Evolutionary conservation across 805 yeast genomes (phyloP).

Genomic region (Groenewaldozyma tartarivorans): DNA sequence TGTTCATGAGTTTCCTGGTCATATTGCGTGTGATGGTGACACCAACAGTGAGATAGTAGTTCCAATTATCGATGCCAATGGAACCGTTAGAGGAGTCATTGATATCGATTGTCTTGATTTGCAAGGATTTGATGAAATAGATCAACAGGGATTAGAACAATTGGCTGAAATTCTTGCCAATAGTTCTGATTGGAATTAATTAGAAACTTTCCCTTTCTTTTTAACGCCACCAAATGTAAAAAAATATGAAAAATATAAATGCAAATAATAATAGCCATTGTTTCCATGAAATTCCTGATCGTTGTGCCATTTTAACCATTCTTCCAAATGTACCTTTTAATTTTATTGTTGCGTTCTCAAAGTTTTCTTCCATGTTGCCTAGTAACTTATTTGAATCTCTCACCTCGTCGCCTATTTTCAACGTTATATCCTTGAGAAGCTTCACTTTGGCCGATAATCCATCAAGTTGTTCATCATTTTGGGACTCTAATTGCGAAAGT

Average conservation of each 20-base stretch:
- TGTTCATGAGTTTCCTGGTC: slow-evolving; percentile 77
- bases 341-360: slow-evolving; percentile 37
- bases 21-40: slow-evolving; percentile 95
- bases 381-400: slow-evolving; percentile 42
- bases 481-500: slow-evolving; percentile 54
- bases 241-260: slow-evolving; percentile 40
- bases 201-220: neutral
- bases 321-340: slow-evolving; percentile 45
- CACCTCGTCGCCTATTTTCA: slow-evolving; percentile 57
- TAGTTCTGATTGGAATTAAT: slow-evolving; percentile 40
- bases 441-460: slow-evolving; percentile 45
- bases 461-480: slow-evolving; percentile 50
- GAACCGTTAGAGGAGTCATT: slow-evolving; percentile 57
- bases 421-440: slow-evolving; percentile 39
- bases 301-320: slow-evolving; percentile 56
- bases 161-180: slow-evolving; percentile 45
- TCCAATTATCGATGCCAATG: slow-evolving; percentile 47
- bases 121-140: slow-evolving; percentile 60
- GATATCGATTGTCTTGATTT: slow-evolving; percentile 71
- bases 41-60: slow-evolving; percentile 91
- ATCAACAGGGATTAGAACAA: slow-evolving; percentile 47
- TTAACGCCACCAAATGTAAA: slow-evolving; percentile 20
- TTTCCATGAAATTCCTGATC: slow-evolving; percentile 53
- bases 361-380: slow-evolving; percentile 34
- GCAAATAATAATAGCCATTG: slow-evolving; percentile 45